phyloP scores from a whole-genome alignment of 345 rosid species.

The Lumnitzera racemosa region DNA sequence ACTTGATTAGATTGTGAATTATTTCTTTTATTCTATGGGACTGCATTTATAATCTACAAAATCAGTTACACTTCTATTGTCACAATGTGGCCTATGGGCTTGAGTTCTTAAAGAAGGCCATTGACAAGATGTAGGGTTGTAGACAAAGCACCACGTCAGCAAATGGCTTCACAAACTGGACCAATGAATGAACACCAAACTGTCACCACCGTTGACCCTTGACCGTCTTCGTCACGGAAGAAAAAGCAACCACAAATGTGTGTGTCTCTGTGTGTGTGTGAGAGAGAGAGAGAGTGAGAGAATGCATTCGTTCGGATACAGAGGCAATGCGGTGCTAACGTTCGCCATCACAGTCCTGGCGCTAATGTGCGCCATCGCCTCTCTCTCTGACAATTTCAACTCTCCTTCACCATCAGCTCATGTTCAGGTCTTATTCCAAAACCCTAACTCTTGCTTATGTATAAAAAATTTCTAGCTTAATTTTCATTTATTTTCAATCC shows the following conservation, averaged over 20 bases:
- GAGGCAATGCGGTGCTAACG: conserved; percentile 85
- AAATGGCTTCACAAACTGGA: too few relatives aligned
- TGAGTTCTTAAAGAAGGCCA: too few relatives aligned
- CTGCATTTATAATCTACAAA: too few relatives aligned
- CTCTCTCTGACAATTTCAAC: conserved; percentile 82
- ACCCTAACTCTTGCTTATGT: not conserved
- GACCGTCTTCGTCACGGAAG: not conserved
- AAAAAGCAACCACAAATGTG: too few relatives aligned
- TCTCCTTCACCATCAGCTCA: conserved; percentile 66
- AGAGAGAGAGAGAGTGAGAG: conserved; percentile 5
- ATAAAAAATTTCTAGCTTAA: not conserved
- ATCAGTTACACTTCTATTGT: too few relatives aligned
- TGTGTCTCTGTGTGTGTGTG: not conserved
- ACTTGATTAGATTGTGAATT: too few relatives aligned
- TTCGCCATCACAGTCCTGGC: conserved; percentile 77
- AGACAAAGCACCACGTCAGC: too few relatives aligned
- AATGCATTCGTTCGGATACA: conserved; percentile 89
- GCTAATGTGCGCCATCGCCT: conserved; percentile 71
- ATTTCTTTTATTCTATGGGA: too few relatives aligned
- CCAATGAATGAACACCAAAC: too few relatives aligned
- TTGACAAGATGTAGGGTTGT: too few relatives aligned
- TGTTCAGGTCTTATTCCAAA: conserved; percentile 52
- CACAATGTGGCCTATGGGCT: too few relatives aligned
- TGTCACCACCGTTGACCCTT: not conserved
- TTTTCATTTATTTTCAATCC: not conserved